Percentiles rank a stretch among this genome's conserved stretches.
Evolutionary conservation across 306 rosid genomes (phyloP).

Genomic region (Vicia faba): DNA sequence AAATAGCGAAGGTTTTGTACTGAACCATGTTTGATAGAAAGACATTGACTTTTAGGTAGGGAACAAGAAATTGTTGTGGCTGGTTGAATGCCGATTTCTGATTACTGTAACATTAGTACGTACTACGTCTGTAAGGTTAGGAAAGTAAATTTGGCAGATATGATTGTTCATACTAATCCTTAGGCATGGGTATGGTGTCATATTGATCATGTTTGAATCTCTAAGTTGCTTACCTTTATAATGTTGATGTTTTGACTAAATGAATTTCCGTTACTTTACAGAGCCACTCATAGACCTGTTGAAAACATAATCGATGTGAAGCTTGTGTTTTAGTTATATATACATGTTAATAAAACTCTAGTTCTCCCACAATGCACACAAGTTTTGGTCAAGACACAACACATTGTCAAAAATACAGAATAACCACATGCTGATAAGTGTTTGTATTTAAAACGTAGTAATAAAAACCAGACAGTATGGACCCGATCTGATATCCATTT

Average conservation of each 20-base stretch:
- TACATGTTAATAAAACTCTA: not conserved
- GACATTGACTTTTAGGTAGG: slow-evolving; percentile 8
- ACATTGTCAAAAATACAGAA: too few species aligned
- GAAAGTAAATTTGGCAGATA: slow-evolving; percentile 1
- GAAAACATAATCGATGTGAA: slow-evolving; percentile 25
- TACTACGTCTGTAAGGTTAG: too few species aligned
- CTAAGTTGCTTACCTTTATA: slow-evolving; percentile 18
- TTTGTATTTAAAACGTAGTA: not conserved
- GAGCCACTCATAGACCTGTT: slow-evolving; percentile 22
- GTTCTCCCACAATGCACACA: slow-evolving; percentile 14
- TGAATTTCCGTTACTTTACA: slow-evolving; percentile 8
- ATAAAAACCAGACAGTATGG: not conserved
- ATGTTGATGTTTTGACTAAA: slow-evolving; percentile 15
- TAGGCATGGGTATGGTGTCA: not conserved
- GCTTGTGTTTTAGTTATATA: slow-evolving; percentile 5
- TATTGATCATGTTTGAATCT: slow-evolving; percentile 25
- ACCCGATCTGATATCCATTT: not conserved
- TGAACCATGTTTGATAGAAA: slow-evolving; percentile 22
- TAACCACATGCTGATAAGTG: slow-evolving; percentile 17
- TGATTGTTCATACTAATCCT: not conserved
- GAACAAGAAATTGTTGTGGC: slow-evolving; percentile 10
- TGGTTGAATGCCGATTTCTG: slow-evolving; percentile 13
- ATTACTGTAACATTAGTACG: too few species aligned
- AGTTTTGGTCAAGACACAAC: not conserved
- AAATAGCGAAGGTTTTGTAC: not conserved